Percentiles rank a stretch among this genome's conserved stretches.
phyloP scores from a whole-genome alignment of 108 stramenopile species.

The Cyclostephanos tholiformis region DNA sequence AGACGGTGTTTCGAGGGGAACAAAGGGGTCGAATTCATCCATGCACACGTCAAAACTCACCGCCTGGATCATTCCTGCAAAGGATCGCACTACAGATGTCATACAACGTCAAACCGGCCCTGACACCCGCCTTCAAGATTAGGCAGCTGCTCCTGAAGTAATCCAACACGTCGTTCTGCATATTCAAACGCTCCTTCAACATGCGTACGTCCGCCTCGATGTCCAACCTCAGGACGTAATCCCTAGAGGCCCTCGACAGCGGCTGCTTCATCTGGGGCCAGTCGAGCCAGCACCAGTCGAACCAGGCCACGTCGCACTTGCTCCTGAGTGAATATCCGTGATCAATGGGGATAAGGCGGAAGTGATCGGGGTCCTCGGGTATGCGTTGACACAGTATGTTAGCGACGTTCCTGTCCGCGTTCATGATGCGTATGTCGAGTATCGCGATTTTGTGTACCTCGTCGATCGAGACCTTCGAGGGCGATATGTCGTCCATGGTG shows the following conservation, averaged over 20 bases:
- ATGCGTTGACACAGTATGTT: constrained; percentile 89
- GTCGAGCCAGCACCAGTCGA: constrained; percentile 99
- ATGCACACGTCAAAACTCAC: constrained; percentile 12
- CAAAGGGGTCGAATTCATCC: background rate
- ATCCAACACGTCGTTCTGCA: constrained; percentile 71
- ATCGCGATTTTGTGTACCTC: constrained; percentile 98
- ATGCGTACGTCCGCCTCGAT: constrained; percentile 76
- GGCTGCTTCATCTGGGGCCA: constrained; percentile 95
- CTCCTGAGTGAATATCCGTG: constrained; percentile 96
- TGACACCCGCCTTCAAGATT: constrained; percentile 75
- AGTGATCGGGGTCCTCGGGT: constrained; percentile 62
- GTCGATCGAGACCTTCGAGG: constrained; percentile 78
- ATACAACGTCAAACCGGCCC: constrained; percentile 73
- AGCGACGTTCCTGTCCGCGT: constrained; percentile 95
- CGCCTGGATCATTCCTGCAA: constrained; percentile 76
- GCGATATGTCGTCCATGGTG: constrained; percentile 91
- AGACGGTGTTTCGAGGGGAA: background rate
- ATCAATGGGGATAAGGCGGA: constrained; percentile 95
- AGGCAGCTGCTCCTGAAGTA: constrained; percentile 73
- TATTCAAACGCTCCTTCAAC: constrained; percentile 67
- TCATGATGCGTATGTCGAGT: constrained; percentile 96
- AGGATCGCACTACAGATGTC: constrained; percentile 82
- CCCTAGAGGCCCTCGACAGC: constrained; percentile 56
- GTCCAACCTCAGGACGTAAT: constrained; percentile 75
- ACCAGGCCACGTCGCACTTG: constrained; percentile 93